phyloP scores from a whole-genome alignment of 768 basidiomycete species.

The Tulasnella sp. region DNA sequence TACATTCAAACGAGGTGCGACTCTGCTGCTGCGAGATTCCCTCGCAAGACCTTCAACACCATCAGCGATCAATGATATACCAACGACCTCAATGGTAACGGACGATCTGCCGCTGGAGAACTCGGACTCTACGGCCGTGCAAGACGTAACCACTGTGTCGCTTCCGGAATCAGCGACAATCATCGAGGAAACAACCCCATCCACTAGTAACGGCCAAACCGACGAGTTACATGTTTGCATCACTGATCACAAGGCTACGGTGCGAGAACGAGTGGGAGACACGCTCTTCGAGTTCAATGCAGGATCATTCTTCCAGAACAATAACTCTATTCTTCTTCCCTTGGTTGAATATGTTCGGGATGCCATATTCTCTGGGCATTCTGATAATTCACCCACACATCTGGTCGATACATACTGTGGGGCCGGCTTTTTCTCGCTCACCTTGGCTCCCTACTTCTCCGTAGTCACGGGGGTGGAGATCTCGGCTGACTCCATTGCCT shows the following conservation, averaged over 20 bases:
- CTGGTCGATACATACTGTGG: conserved; percentile 95
- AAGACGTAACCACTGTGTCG: not conserved
- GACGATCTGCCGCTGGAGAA: not conserved
- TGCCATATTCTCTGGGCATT: conserved; percentile 38
- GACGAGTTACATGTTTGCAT: conserved; percentile 61
- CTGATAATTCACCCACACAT: conserved; percentile 40
- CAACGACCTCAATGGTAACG: too few species aligned
- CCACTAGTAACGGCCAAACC: conserved; percentile 13
- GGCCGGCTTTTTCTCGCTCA: conserved; percentile 75
- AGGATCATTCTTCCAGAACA: conserved; percentile 96
- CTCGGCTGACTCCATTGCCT: conserved; percentile 52
- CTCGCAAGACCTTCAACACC: conserved; percentile 26
- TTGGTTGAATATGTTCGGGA: conserved; percentile 74
- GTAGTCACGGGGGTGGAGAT: conserved; percentile 85
- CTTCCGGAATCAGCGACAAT: not conserved
- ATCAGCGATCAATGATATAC: too few species aligned
- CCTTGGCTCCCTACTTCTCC: conserved; percentile 59
- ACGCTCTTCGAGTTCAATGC: conserved; percentile 74
- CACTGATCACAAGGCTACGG: conserved; percentile 62
- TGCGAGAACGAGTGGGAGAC: conserved; percentile 75
- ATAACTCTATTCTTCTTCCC: conserved; percentile 78
- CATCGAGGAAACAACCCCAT: conserved; percentile 20
- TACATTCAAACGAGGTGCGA: conserved; percentile 76
- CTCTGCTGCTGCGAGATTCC: conserved; percentile 82
- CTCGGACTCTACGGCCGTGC: not conserved